Base-by-base conservation (phyloP, 2,329 filamentous ascomycete species). In the Epichloe sylvatica region DNA sequence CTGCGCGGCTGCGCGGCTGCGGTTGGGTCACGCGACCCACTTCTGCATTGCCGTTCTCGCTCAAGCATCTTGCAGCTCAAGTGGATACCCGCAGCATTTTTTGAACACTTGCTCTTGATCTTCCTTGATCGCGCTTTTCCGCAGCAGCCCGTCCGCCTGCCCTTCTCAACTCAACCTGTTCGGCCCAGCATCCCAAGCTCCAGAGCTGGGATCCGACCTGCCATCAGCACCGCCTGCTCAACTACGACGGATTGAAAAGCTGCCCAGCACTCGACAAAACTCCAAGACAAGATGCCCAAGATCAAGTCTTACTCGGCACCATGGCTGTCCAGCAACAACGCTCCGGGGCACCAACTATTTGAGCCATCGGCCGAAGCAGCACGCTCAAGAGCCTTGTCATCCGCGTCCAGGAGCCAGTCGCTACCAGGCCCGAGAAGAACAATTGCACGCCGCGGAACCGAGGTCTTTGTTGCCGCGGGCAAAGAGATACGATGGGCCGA, bases 401-500 rank as follows among this genome's bases (percentile, higher is more conserved):
- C 66, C 13, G 56, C 63, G 15, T 64, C 67, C 43, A 74, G 68
- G 60, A 73, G 68, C 63, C 70, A 69, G 56, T 48, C 63, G 2
- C 59, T 64, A 19, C 60, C 64, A 1, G 77, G 78, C 17, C 77
- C 80, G 9, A 71, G 74, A 51, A 68, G 79, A 54, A 89, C 81
- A 0, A 83, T 97, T 59, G 90, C 89, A 9, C 80, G 78, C 46
- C 76, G 91, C 52, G 89, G 86, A 15, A 88, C 86, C 1, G 90
- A 98, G 60, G 72, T 97, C 9, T 97, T 97, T 62, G 81, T 88
- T 12, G 90, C 89, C 19, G 82, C 85, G 39, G 90, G 90, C 45
- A 90, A 84, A 58, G 87, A 97, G 66, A 84, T 98, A 53, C 78
- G 90, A 64, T 98, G 92, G 89, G 83, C 86, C 9, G 87, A 95